Conservation (phyloP, 2,329 filamentous ascomycete species). For the Aureobasidium lini region DNA sequence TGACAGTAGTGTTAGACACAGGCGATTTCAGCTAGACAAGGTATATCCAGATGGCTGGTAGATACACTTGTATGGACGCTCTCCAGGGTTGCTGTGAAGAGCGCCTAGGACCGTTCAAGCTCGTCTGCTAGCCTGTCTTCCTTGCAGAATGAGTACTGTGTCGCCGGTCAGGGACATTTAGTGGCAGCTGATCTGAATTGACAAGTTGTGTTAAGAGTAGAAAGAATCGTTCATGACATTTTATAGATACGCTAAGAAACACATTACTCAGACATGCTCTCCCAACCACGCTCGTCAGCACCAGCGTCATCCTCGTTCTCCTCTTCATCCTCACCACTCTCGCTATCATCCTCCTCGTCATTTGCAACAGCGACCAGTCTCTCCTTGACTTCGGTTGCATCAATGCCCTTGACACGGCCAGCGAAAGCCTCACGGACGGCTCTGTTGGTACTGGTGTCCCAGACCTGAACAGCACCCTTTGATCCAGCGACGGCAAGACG, state of each 20-base stretch:
- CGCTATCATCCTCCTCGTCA: conserved; percentile 57
- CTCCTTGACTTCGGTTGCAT: conserved; percentile 56
- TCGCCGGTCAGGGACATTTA: too few species aligned
- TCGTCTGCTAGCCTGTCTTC: too few species aligned
- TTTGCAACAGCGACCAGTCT: conserved; percentile 63
- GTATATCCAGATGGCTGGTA: too few species aligned
- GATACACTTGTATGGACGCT: too few species aligned
- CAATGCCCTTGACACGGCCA: conserved; percentile 45
- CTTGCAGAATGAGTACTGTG: too few species aligned
- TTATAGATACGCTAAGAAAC: background rate
- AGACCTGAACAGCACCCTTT: conserved; percentile 85
- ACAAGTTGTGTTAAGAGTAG: background rate
- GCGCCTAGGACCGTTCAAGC: too few species aligned
- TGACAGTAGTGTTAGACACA: too few species aligned
- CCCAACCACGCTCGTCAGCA: conserved; percentile 26
- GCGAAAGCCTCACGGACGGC: conserved; percentile 81
- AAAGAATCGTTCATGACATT: background rate
- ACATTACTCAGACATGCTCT: conserved; percentile 29
- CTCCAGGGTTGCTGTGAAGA: too few species aligned
- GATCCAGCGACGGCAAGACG: conserved; percentile 88
- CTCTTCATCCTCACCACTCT: conserved; percentile 54
- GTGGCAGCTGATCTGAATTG: too few species aligned
- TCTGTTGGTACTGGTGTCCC: conserved; percentile 92
- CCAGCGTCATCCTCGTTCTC: conserved; percentile 45
- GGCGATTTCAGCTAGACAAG: too few species aligned